These are phyloP conservation scores for Tilletia caries DNA, from an alignment of 1,284 basidiomycete species.

Conservation along the genomic window DNA sequence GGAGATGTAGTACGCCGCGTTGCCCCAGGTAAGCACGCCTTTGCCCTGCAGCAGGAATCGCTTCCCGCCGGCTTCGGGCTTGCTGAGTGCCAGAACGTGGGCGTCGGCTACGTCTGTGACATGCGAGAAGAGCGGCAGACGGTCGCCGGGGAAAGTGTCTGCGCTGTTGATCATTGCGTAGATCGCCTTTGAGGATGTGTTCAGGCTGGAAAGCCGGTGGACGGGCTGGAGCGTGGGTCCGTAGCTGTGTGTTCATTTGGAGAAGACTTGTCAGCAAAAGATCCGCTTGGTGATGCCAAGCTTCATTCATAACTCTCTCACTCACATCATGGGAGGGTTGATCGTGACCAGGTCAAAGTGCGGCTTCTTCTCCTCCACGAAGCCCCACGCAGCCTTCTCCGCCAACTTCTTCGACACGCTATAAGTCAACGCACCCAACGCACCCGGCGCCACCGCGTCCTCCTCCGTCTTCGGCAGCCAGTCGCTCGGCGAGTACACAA, in stretches of 20 bases:
- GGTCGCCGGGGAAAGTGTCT: constrained; percentile 42
- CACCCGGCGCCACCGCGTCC: constrained; percentile 34
- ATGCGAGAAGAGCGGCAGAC: constrained; percentile 52
- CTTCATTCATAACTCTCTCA: neutral
- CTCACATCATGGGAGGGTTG: constrained; percentile 45
- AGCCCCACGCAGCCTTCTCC: constrained; percentile 46
- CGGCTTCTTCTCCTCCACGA: constrained; percentile 35
- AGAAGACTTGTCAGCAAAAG: neutral
- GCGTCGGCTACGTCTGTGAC: constrained; percentile 45
- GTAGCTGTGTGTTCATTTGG: constrained; percentile 19
- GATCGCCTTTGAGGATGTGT: constrained; percentile 42
- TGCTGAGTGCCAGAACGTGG: constrained; percentile 42
- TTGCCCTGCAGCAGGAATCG: constrained; percentile 36
- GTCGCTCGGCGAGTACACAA: constrained; percentile 34
- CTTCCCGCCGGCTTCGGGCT: constrained; percentile 27
- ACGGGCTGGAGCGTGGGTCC: constrained; percentile 37
- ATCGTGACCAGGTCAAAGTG: constrained; percentile 31
- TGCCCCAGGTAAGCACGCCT: constrained; percentile 38
- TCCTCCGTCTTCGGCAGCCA: constrained; percentile 42
- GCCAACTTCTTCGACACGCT: constrained; percentile 44
- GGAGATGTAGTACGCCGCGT: constrained; percentile 34
- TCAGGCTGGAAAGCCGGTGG: constrained; percentile 33
- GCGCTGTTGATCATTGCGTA: constrained; percentile 31
- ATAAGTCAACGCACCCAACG: constrained; percentile 42
- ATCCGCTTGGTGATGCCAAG: too few relatives aligned